Conservation (phyloP, 2,329 filamentous ascomycete genomes). For the Nectriaceae sp. region DNA sequence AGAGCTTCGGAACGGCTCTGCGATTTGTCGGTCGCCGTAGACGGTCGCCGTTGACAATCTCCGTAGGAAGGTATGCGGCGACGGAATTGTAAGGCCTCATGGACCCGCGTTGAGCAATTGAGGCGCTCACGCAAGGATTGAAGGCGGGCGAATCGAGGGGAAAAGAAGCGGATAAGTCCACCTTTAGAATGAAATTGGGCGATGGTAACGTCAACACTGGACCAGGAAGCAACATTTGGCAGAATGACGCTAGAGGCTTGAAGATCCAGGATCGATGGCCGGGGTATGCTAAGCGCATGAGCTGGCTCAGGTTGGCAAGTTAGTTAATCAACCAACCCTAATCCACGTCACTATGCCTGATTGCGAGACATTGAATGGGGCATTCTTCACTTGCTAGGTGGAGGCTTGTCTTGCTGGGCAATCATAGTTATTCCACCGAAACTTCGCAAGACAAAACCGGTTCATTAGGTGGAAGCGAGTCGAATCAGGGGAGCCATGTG, state of each 20-base stretch:
- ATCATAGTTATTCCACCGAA: too few species aligned
- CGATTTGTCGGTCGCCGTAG: too few species aligned
- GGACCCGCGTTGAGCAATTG: constrained; percentile 21
- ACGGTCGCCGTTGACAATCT: too few species aligned
- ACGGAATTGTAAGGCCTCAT: constrained; percentile 12
- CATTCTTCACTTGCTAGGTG: too few species aligned
- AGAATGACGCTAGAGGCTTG: not conserved
- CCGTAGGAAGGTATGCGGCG: constrained; percentile 9
- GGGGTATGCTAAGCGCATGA: too few species aligned
- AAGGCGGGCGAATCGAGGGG: constrained; percentile 1
- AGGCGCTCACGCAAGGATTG: constrained; percentile 9
- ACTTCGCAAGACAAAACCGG: too few species aligned
- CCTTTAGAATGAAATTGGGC: constrained; percentile 16
- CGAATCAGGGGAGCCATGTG: constrained; percentile 1
- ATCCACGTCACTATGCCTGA: too few species aligned
- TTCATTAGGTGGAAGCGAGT: constrained; percentile 6
- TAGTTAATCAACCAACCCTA: too few species aligned
- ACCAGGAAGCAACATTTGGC: not conserved
- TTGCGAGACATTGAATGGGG: too few species aligned
- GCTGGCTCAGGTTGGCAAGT: too few species aligned
- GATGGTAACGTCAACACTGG: constrained; percentile 9
- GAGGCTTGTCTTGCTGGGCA: too few species aligned
- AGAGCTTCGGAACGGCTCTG: not conserved
- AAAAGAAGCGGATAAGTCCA: constrained; percentile 4
- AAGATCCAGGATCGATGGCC: too few species aligned